Base-by-base conservation (phyloP, 139 green algal species). In the Spirogloea muscicola region DNA sequence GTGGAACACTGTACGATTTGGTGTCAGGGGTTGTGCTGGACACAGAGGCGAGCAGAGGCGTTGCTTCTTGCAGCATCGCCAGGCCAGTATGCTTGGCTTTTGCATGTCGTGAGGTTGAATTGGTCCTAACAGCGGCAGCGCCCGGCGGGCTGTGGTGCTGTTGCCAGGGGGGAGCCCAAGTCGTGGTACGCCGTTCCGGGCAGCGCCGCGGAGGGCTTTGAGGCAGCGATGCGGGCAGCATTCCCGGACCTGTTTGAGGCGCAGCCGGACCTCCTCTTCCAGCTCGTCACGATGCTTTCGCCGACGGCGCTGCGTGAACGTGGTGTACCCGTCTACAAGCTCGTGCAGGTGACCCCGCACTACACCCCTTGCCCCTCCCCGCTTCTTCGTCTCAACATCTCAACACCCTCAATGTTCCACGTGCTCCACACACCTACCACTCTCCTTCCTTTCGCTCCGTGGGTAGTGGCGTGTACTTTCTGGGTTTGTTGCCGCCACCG, bases 341-440 rank as follows among this genome's bases (percentile, higher is more conserved):
- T 44, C 7, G 43, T 81, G 10, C 71, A 79, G 71, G 63, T 63
- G 31, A 34, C 25, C 42, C 37, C 13, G n/a, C n/a, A n/a, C n/a
- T n/a, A n/a, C n/a, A n/a, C n/a, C n/a, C n/a, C n/a, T n/a, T n/a
- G n/a, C n/a, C n/a, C n/a, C n/a, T n/a, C n/a, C n/a, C n/a, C n/a
- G 91, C 59, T 94, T 88, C 41, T 72, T 95, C 2, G 57, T 96
- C 40, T 95, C 91, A n/a, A n/a, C n/a, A n/a, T n/a, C n/a, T n/a
- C n/a, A n/a, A n/a, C n/a, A n/a, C n/a, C n/a, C n/a, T n/a, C n/a
- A n/a, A n/a, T n/a, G n/a, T n/a, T n/a, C n/a, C n/a, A n/a, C n/a
- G n/a, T n/a, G n/a, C n/a, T n/a, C n/a, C n/a, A n/a, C n/a, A n/a
- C n/a, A n/a, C n/a, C n/a, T n/a, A n/a, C n/a, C n/a, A n/a, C n/a